Base-by-base conservation (phyloP, 2,329 filamentous ascomycete species). In the Aplosporella prunicola region DNA sequence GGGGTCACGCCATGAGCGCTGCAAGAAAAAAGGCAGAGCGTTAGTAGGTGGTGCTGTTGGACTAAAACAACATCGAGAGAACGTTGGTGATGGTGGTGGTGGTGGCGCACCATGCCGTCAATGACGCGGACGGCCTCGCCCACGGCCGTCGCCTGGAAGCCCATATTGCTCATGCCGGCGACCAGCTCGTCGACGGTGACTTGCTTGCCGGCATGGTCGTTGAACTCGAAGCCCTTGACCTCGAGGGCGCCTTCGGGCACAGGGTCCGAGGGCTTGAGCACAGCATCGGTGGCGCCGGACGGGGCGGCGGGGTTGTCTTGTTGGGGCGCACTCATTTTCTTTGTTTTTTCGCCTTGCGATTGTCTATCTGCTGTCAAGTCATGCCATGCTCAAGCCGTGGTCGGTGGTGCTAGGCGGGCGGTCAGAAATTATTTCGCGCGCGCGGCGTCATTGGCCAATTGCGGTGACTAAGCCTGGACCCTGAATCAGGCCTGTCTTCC, bases 201-300 rank as follows among this genome's bases (percentile, higher is more conserved):
- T 44, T 80, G 75, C 39, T 74, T 72, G 24, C 76, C 72, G 42
- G 77, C 78, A 61, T 87, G 76, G 35, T 81, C 71, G 65, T 95
- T 82, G 64, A 96, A 98, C 57, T 98, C 89, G 44, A 96, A 74
- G 51, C 94, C 91, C 56, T 82, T 76, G 23, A 98, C 89, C 56
- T 84, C 75, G 47, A 80, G 77, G n/a, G 84, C 76, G 31, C 73
- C 80, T 38, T 78, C 72, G 11, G 89, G 84, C 57, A 94, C 78
- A 38, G 84, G 82, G 40, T 82, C 80, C 2, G 89, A 95, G 33
- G 80, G 72, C 49, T 89, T 82, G 35, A 96, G 71, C 31, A 96
- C 89, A 20, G 89, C 89, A 57, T 82, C 77, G 32, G 79, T 84
- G 45, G 66, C 67, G 47, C 54, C 58, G 6, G 57, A 46, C 10